Evolutionary conservation across 495 filamentous ascomycete species (phyloP).

Genomic region (Schizothecium vesticola): DNA sequence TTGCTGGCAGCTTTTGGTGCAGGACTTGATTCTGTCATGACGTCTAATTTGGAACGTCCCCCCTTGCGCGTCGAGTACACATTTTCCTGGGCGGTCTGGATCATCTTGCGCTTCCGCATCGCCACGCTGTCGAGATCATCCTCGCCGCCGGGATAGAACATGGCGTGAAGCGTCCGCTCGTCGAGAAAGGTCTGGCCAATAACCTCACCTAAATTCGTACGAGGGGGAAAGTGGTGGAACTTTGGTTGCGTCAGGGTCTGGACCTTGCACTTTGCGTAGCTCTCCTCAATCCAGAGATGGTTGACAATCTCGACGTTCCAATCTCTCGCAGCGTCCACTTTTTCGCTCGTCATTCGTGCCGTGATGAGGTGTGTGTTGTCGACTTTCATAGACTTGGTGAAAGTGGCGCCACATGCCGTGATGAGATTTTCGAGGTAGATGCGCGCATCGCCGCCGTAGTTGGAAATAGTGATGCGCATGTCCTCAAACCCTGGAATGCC

Average conservation of each 20-base stretch:
- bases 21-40: conserved; percentile 23
- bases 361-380: conserved; percentile 96
- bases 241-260: conserved; percentile 60
- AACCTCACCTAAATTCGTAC: conserved; percentile 89
- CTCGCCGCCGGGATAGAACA: conserved; percentile 39
- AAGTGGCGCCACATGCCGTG: conserved; percentile 72
- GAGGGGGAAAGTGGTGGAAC: conserved; percentile 75
- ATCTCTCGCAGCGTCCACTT: conserved; percentile 82
- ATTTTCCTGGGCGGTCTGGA: conserved; percentile 36
- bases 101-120: conserved; percentile 39
- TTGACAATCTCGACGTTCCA: conserved; percentile 90
- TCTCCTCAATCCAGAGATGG: conserved; percentile 96
- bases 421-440: conserved; percentile 92
- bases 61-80: conserved; percentile 17
- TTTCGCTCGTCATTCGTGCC: conserved; percentile 80
- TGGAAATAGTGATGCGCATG: conserved; percentile 79
- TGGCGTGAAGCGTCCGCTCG: conserved; percentile 28
- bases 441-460: conserved; percentile 91
- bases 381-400: conserved; percentile 85
- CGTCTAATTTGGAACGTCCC: conserved; percentile 27
- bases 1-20: not conserved
- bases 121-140: conserved; percentile 25
- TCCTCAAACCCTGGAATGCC: conserved; percentile 75
- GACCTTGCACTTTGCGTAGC: conserved; percentile 79
- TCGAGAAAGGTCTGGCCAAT: conserved; percentile 71